Conservation (phyloP, 768 basidiomycete genomes). For the Leucosporidium yakuticum region DNA sequence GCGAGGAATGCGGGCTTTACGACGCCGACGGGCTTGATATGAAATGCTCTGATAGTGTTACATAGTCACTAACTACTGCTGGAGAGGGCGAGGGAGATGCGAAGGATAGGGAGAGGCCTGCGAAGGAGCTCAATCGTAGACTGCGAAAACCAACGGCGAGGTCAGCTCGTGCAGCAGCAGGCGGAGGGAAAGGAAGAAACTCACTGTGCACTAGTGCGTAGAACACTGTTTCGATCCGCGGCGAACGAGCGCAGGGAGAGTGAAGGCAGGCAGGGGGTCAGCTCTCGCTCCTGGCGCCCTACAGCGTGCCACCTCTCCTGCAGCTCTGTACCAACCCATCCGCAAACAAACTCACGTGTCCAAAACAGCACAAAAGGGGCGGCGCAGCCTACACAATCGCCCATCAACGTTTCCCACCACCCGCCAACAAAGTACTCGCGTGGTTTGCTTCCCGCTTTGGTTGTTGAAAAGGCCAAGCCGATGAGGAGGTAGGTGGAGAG, state of each 20-base stretch:
- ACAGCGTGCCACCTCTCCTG: no score
- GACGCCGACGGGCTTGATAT: no score
- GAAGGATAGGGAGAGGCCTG: no score
- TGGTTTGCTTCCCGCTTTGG: conserved; percentile 2
- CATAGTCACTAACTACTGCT: no score
- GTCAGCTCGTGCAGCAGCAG: neutral
- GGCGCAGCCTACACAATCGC: neutral
- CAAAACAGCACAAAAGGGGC: conserved; percentile 13
- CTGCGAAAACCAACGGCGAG: neutral
- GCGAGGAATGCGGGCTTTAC: no score
- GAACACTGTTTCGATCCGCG: neutral
- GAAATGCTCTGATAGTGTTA: no score
- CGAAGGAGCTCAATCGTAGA: neutral
- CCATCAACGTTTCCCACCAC: neutral
- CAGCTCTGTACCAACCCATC: neutral
- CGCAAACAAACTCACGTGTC: conserved; percentile 2
- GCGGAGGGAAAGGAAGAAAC: neutral
- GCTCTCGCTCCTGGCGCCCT: neutral
- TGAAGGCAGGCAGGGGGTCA: no score
- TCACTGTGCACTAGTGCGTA: conserved; percentile 13
- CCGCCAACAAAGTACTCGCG: neutral
- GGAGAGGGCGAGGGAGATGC: no score
- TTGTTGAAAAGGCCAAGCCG: conserved; percentile 8
- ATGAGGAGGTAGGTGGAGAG: conserved; percentile 11
- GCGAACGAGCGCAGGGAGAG: neutral